A percentile compares a stretch with the other conserved stretches of the same genome.
Evolutionary conservation across 2,329 filamentous ascomycete genomes (phyloP).

Genomic region (Volutella citrinella): DNA sequence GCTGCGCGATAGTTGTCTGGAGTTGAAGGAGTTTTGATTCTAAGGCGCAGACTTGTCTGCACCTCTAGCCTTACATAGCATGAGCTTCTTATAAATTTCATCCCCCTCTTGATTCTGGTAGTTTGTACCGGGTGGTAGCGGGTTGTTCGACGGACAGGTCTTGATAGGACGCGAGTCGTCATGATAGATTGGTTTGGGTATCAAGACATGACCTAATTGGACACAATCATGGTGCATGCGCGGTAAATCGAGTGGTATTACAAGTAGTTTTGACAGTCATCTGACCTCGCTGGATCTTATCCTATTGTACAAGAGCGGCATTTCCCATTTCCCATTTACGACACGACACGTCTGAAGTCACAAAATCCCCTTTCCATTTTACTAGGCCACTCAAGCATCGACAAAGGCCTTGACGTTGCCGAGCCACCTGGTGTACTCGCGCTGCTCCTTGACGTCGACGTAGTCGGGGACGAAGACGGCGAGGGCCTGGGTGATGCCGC

Average conservation of each 20-base stretch:
- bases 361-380: too few relatives aligned
- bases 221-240: too few relatives aligned
- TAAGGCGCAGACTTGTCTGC: conserved; percentile 13
- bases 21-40: conserved; percentile 29
- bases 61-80: conserved; percentile 18
- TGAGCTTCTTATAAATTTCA: conserved; percentile 13
- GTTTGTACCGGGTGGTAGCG: too few relatives aligned
- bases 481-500: conserved; percentile 82
- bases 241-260: conserved; percentile 20
- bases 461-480: conserved; percentile 93
- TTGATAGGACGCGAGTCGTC: too few relatives aligned
- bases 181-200: too few relatives aligned
- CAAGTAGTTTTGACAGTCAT: conserved; percentile 19
- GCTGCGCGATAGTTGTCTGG: conserved; percentile 26
- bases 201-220: too few relatives aligned
- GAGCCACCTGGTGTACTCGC: conserved; percentile 91
- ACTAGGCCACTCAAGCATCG: conserved; percentile 55
- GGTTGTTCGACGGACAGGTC: too few relatives aligned
- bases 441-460: conserved; percentile 97
- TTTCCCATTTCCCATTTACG: conserved; percentile 20
- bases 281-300: conserved; percentile 19
- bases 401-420: conserved; percentile 83
- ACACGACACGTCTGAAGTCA: conserved; percentile 13
- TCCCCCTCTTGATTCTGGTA: too few relatives aligned
- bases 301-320: conserved; percentile 29